phyloP scores from a whole-genome alignment of 192 early-diverging fungal species.

The Entomortierella chlamydospora region DNA sequence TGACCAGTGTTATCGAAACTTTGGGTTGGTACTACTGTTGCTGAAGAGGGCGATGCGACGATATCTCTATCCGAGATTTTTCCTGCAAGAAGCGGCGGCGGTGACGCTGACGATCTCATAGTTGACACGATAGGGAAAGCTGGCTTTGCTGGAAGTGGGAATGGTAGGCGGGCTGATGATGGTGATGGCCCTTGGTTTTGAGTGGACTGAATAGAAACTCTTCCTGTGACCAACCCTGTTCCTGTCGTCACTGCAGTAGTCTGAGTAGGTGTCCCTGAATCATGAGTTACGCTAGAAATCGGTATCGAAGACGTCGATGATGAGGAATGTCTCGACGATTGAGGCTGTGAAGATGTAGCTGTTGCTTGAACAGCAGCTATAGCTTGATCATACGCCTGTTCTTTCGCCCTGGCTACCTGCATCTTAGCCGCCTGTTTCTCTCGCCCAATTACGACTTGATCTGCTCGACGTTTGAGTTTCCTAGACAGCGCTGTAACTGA shows the following conservation, averaged over 20 bases:
- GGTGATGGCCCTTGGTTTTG: not conserved
- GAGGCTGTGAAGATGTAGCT: not conserved
- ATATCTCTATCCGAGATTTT: not conserved
- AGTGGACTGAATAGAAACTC: not conserved
- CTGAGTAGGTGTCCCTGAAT: not conserved
- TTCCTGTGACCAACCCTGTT: no score
- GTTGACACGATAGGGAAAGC: constrained; percentile 41
- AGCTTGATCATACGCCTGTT: constrained; percentile 46
- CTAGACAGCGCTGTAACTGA: constrained; percentile 19
- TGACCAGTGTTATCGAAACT: not conserved
- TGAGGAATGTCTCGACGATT: not conserved
- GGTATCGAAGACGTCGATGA: not conserved
- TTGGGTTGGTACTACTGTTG: not conserved
- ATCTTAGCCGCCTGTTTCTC: constrained; percentile 31
- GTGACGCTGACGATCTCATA: constrained; percentile 11
- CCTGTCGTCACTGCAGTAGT: not conserved
- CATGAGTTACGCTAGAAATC: not conserved
- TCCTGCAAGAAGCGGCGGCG: constrained; percentile 15
- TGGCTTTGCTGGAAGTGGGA: constrained; percentile 42
- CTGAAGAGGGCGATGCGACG: not conserved
- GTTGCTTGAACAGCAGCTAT: constrained; percentile 23
- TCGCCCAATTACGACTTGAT: constrained; percentile 38
- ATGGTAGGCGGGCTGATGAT: constrained; percentile 22
- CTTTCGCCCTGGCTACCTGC: constrained; percentile 20
- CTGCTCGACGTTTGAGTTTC: constrained; percentile 33